Evolutionary conservation across 441 rosid genomes (phyloP), one percentile per base, ranked within the genome.

Genomic region (Croton setiger): DNA sequence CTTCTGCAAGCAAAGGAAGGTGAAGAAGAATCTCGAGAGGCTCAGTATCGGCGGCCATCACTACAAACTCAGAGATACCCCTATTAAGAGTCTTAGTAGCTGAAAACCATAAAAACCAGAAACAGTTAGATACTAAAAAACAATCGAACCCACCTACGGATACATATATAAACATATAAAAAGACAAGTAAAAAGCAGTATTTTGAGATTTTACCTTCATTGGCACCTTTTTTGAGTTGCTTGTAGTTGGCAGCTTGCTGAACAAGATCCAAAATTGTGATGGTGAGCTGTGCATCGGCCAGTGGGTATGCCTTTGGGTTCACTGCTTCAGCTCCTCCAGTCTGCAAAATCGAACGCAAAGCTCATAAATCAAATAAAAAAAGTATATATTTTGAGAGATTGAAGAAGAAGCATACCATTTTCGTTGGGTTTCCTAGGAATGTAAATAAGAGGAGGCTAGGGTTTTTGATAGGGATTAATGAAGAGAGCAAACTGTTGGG

Each of bases 201-300:
- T 15, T n/a, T 36, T 17, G 2, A 39, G 18, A 31, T 11, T 5
- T 6, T 5, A 93, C 98, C 99, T 85, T 92, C 98, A 75, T 94
- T 94, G 23, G 96, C 97, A 2, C 97, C 98, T 80, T 95, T 94
- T 67, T 92, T 94, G 64, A 94, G 96, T 79, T 94, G 99, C 87
- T 88, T 90, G 88, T 90, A 89, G 68, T 88, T 87, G 27, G 93
- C 87, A 45, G 99, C 99, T 82, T 92, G 99, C 63, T 90, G 96
- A 69, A 95, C 84, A n/a, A 95, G 93, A 79, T 95, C 98, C 45
- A 92, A 75, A 53, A 53, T 53, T 7, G 97, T 88, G 18, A 85
- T 84, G 0, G 89, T 56, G 23, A 94, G 79, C 75, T 90, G 91
- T 18, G 96, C 79, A 79, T 92, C 97, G 0, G 98, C 97, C 6